Conservation (phyloP, 331 rosid genomes). For the Quercus lobata region DNA sequence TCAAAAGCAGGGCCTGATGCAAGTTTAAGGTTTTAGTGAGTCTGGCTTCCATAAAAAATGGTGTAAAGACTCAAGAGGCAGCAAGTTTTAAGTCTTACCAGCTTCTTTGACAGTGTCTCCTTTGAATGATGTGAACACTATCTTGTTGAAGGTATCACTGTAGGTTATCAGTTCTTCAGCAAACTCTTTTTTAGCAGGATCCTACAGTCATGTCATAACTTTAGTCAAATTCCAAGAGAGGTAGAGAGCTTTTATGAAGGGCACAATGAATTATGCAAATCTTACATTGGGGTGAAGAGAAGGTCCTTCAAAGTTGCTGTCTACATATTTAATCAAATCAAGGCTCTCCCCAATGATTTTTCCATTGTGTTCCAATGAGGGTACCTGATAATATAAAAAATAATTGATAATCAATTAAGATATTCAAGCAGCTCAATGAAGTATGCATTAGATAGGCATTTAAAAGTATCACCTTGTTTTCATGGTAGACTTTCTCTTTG, state of each 20-base stretch:
- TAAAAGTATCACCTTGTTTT: constrained; percentile 50
- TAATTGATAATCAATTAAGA: not conserved
- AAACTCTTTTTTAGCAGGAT: constrained; percentile 51
- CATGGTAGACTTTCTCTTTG: constrained; percentile 61
- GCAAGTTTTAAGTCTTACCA: constrained; percentile 23
- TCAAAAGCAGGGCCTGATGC: constrained; percentile 57
- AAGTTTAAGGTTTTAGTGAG: constrained; percentile 6
- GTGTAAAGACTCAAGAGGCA: not conserved
- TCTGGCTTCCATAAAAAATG: not conserved
- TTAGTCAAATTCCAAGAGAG: not conserved
- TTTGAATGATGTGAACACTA: constrained; percentile 28
- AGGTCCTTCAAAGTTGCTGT: constrained; percentile 70
- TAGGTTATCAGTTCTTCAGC: constrained; percentile 57
- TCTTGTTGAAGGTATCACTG: constrained; percentile 33
- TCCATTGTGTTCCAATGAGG: constrained; percentile 83
- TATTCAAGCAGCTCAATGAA: not conserved
- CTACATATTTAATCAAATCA: constrained; percentile 77
- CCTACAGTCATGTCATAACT: constrained; percentile 36
- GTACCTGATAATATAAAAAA: constrained; percentile 43
- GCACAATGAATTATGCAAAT: not conserved
- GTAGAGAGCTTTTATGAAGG: not conserved
- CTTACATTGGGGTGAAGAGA: constrained; percentile 59
- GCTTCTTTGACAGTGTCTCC: constrained; percentile 54
- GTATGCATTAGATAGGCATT: not conserved
- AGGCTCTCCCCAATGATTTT: constrained; percentile 86